Evolutionary conservation across 805 yeast genomes (phyloP).

Genomic region (Candida dajiaensis): DNA sequence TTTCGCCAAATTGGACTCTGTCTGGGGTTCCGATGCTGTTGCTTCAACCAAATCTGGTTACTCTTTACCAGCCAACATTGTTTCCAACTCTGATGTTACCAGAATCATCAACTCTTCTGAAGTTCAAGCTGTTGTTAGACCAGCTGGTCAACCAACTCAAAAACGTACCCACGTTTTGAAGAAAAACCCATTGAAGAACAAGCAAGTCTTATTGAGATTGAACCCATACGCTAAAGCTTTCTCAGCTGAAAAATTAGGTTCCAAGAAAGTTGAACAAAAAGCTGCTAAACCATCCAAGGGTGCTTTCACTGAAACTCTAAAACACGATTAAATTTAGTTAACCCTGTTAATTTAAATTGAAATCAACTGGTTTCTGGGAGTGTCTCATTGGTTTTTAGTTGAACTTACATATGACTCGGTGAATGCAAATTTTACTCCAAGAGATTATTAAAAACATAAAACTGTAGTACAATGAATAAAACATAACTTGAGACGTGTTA

Average conservation of each 20-base stretch:
- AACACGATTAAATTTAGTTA: constrained; percentile 42
- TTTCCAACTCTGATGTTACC: constrained; percentile 92
- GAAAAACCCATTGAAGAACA: constrained; percentile 99
- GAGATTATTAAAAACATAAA: neutral
- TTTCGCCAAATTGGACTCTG: constrained; percentile 90
- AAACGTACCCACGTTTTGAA: constrained; percentile 93
- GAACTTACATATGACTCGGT: neutral
- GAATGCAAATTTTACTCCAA: neutral
- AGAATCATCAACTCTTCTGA: constrained; percentile 98
- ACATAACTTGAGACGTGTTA: no score
- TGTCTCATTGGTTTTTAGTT: neutral
- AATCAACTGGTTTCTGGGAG: neutral
- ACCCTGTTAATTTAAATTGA: neutral
- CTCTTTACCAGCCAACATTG: constrained; percentile 90
- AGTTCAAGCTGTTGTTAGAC: constrained; percentile 94
- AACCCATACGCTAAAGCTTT: constrained; percentile 99
- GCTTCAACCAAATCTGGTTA: constrained; percentile 81
- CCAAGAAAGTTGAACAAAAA: constrained; percentile 64
- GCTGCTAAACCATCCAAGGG: constrained; percentile 66
- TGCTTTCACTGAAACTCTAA: constrained; percentile 62
- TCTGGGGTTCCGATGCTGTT: constrained; percentile 92
- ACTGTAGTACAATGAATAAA: neutral
- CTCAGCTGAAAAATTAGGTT: constrained; percentile 86
- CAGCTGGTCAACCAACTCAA: constrained; percentile 91
- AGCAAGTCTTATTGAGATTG: constrained; percentile 94